These are phyloP conservation scores for Nigrospora oryzae DNA, from an alignment of 2,329 filamentous ascomycete genomes.

Conservation along the genomic window DNA sequence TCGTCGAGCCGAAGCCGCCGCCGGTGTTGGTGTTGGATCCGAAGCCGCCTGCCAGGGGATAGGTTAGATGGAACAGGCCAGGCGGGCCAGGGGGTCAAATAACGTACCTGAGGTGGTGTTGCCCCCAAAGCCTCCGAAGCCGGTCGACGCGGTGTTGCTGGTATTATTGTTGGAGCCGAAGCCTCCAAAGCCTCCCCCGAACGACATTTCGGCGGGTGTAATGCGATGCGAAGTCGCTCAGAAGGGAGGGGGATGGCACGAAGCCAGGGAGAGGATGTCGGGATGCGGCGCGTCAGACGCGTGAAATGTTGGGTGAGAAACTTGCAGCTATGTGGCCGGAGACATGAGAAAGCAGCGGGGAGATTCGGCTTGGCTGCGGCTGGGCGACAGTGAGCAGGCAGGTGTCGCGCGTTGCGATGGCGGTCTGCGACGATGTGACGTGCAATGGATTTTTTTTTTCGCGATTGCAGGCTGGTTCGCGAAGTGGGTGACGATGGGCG, in stretches of 20 bases:
- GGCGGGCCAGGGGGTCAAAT: neutral
- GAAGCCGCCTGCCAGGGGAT: conserved; percentile 10
- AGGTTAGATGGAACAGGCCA: neutral
- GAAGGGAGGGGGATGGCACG: neutral
- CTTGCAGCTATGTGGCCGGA: conserved; percentile 3
- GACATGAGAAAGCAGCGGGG: conserved; percentile 4
- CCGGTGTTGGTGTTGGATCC: conserved; percentile 26
- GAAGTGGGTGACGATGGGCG: too few species aligned
- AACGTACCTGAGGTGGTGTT: conserved; percentile 14
- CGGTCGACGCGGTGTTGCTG: conserved; percentile 14
- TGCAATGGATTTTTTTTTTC: neutral
- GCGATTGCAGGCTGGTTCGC: neutral
- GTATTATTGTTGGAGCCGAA: conserved; percentile 33
- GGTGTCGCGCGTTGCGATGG: too few species aligned
- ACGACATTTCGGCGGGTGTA: conserved; percentile 4
- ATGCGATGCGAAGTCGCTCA: conserved; percentile 1
- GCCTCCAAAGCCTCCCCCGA: conserved; percentile 39
- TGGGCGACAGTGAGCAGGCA: too few species aligned
- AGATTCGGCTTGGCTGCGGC: neutral
- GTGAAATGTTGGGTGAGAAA: conserved; percentile 1
- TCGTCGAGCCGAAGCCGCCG: conserved; percentile 37
- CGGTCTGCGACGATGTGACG: neutral
- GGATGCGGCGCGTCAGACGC: conserved; percentile 6
- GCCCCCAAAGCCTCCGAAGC: conserved; percentile 28
- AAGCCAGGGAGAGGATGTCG: neutral